These are phyloP conservation scores for Trichoderma harzianum DNA, from an alignment of 2,329 filamentous ascomycete species.

Conservation along the genomic window DNA sequence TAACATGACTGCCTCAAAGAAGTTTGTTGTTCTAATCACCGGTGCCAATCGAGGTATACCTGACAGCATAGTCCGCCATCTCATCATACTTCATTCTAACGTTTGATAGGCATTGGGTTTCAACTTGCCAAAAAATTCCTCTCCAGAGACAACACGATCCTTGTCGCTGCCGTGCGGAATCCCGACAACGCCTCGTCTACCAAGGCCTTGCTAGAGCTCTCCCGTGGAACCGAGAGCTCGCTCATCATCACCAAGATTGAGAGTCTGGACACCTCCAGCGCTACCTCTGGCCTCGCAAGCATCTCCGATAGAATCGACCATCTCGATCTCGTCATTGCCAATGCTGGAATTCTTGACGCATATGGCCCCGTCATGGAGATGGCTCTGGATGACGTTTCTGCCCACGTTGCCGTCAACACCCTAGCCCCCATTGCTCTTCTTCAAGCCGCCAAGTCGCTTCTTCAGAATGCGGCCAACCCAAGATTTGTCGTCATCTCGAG, in stretches of 20 bases:
- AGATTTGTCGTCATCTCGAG: not conserved
- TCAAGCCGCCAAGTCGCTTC: not conserved
- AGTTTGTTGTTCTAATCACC: not conserved
- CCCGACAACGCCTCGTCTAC: not conserved
- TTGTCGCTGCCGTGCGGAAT: not conserved
- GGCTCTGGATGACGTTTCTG: not conserved
- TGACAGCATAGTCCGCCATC: not conserved
- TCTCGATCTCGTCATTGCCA: slow-evolving; percentile 7
- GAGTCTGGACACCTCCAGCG: not conserved
- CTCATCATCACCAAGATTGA: slow-evolving; percentile 4
- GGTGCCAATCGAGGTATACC: not conserved
- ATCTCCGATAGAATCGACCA: not conserved
- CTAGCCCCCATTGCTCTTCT: not conserved
- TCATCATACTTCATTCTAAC: not conserved
- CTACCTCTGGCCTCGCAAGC: not conserved
- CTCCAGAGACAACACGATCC: not conserved
- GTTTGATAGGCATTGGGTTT: not conserved
- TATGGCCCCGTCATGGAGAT: not conserved
- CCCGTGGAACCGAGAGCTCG: not conserved
- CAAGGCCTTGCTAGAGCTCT: not conserved
- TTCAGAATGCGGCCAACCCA: not conserved
- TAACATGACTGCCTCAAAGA: slow-evolving; percentile 2
- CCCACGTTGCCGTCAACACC: not conserved
- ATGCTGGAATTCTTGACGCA: not conserved
- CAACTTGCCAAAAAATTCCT: not conserved